Base-by-base conservation (phyloP, 257 asterid species). In the Solanum tarijense region DNA sequence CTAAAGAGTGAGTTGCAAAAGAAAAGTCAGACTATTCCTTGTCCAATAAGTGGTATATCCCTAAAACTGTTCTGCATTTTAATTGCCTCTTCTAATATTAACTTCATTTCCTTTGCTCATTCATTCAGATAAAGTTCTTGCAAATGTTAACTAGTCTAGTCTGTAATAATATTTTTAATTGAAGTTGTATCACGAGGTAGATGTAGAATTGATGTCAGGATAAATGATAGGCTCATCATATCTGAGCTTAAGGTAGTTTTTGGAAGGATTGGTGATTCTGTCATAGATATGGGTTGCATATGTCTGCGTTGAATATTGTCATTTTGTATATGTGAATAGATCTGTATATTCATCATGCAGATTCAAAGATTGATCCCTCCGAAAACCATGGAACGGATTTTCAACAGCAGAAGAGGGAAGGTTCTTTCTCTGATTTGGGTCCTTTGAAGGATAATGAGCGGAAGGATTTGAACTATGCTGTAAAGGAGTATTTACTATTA, bases 381-480 rank as follows among this genome's bases (percentile, higher is more conserved):
- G 91, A 84, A 86, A 87, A 89, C 88, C 90, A 91, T 88, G 93
- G 91, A 85, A 89, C 91, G 32, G 91, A 89, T 88, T 78, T 87
- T 83, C 93, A 93, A 87, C 93, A 91, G 23, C 83, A 62, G 83
- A 93, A 90, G 89, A 91, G 90, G 89, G 94, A 93, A 75, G 29
- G 68, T 83, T 88, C 96, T 73, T 92, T 88, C 86, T 94, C 95
- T 41, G 96, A 94, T 91, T 91, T 97, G 96, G 99, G 99, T 68
- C 95, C 99, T 78, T 89, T 97, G 90, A 97, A 97, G 93, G 98
- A 94, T 65, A 93, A 86, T 65, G 99, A 97, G 90, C 92, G 99
- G 41, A 89, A 91, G 84, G 98, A 97, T 93, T 92, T 97, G 81
- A 96, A 97, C 92, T 95, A 94, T 90, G 99, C 99, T 73, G 98